phyloP scores from a whole-genome alignment of 192 early-diverging fungal species.

The Coemansia sp. region DNA sequence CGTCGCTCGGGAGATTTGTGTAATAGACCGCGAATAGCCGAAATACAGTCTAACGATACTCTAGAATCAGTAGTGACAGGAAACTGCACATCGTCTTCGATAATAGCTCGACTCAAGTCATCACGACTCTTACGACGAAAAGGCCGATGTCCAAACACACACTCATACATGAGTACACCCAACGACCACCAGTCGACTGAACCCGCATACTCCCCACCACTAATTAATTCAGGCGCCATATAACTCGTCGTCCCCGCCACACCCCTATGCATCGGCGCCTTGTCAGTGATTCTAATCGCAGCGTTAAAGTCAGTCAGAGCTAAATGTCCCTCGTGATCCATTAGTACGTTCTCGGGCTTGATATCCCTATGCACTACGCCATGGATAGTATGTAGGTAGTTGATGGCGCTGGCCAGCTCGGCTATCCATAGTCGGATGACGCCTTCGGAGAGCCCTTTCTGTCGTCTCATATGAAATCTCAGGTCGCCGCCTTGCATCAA shows the following conservation, averaged over 20 bases:
- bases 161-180: conserved; percentile 84
- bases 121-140: conserved; percentile 45
- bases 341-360: conserved; percentile 79
- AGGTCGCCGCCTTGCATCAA: conserved; percentile 91
- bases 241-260: conserved; percentile 65
- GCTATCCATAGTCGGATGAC: conserved; percentile 82
- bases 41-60: conserved; percentile 66
- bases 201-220: conserved; percentile 62
- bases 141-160: conserved; percentile 72
- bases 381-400: conserved; percentile 71
- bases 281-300: conserved; percentile 67
- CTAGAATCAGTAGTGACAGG: conserved; percentile 29
- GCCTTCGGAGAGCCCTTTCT: conserved; percentile 61
- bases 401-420: conserved; percentile 78
- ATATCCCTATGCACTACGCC: conserved; percentile 86
- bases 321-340: conserved; percentile 76
- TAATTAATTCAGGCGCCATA: conserved; percentile 75
- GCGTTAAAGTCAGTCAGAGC: conserved; percentile 92
- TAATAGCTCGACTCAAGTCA: conserved; percentile 33
- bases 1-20: conserved; percentile 67
- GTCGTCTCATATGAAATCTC: conserved; percentile 61
- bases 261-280: background rate
- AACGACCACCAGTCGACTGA: conserved; percentile 93
- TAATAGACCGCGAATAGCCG: conserved; percentile 68
- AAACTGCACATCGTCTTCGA: conserved; percentile 58